Evolutionary conservation across 306 rosid species (phyloP).

Genomic region (Vachellia pachyceras): DNA sequence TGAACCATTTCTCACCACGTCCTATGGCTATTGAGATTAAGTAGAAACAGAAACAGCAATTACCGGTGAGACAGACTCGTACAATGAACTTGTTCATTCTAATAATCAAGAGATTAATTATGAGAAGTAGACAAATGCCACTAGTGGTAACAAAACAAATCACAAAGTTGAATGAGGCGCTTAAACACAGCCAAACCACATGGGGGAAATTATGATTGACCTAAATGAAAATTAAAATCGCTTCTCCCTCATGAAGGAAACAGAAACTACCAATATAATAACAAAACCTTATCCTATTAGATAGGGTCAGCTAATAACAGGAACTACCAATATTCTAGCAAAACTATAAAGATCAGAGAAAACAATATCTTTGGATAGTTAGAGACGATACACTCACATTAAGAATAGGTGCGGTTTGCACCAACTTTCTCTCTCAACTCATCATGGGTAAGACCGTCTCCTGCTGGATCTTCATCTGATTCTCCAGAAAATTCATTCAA

Average conservation of each 20-base stretch:
- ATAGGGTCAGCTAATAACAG: background rate
- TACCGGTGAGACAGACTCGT: background rate
- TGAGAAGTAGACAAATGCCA: background rate
- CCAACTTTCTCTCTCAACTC: constrained; percentile 57
- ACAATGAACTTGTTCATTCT: background rate
- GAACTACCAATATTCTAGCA: background rate
- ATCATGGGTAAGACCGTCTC: constrained; percentile 42
- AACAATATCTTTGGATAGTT: constrained; percentile 6
- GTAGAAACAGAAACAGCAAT: no score
- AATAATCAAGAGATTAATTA: background rate
- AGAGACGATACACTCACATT: constrained; percentile 64
- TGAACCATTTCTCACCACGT: background rate
- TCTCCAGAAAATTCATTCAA: constrained; percentile 44
- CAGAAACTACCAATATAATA: background rate
- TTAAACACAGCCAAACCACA: background rate
- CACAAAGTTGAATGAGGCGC: background rate
- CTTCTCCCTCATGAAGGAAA: background rate
- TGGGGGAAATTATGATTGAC: background rate
- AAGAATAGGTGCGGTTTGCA: constrained; percentile 52
- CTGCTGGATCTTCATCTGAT: constrained; percentile 47
- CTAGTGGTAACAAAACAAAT: background rate
- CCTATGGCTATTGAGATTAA: background rate
- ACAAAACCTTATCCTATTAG: background rate
- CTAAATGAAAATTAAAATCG: background rate
- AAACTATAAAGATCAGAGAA: constrained; percentile 11